phyloP scores from a whole-genome alignment of 306 rosid species.

The Phaseolus lunatus region DNA sequence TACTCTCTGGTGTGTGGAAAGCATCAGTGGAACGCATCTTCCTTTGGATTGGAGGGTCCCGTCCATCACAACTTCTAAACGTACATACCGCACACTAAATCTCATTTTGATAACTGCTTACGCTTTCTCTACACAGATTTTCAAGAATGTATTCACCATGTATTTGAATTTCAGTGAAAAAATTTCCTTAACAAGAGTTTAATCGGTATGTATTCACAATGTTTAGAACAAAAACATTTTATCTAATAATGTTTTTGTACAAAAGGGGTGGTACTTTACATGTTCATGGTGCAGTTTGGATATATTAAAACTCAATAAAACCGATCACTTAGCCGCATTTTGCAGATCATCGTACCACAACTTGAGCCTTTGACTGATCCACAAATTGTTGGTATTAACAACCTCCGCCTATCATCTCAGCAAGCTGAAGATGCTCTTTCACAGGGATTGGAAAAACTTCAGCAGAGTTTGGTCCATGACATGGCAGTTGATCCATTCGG shows the following conservation, averaged over 20 bases:
- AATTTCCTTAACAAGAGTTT: conserved; percentile 4
- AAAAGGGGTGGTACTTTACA: not conserved
- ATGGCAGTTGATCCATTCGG: conserved; percentile 57
- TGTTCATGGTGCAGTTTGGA: conserved; percentile 2
- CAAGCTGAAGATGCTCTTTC: conserved; percentile 94
- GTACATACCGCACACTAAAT: conserved; percentile 49
- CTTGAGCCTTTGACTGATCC: conserved; percentile 69
- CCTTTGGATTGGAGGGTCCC: conserved; percentile 98
- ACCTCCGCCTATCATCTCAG: conserved; percentile 69
- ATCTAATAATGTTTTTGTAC: not conserved
- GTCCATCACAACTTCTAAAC: conserved; percentile 90
- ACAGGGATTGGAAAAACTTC: conserved; percentile 84
- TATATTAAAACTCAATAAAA: not conserved
- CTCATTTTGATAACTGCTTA: conserved; percentile 36
- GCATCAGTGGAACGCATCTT: conserved; percentile 82
- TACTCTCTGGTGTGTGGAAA: conserved; percentile 88
- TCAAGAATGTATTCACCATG: not conserved
- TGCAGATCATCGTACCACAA: conserved; percentile 68
- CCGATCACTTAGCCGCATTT: not conserved
- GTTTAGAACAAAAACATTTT: conserved; percentile 1
- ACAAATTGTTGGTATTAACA: conserved; percentile 53
- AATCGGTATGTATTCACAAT: not conserved
- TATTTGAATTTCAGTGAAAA: not conserved
- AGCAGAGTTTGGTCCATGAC: conserved; percentile 65
- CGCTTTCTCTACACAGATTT: conserved; percentile 1